Conservation (phyloP, 768 basidiomycete genomes). For the Daedaleopsis sinensis region DNA sequence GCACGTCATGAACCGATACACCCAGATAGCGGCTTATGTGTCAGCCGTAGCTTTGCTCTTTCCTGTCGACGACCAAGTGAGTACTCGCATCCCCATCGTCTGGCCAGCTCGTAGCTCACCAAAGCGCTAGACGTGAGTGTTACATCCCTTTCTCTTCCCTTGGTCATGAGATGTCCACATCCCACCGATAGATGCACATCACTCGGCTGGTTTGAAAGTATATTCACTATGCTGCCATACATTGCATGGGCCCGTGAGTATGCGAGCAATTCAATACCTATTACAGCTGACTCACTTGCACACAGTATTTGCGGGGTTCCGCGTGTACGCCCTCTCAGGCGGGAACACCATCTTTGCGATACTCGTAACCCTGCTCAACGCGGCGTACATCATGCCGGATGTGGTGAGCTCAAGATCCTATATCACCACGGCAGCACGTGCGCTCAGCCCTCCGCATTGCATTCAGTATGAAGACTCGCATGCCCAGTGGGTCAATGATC, state of each 20-base stretch:
- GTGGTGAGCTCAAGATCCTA: neutral
- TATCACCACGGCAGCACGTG: neutral
- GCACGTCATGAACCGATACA: neutral
- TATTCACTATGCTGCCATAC: neutral
- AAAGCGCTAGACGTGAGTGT: neutral
- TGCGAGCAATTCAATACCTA: neutral
- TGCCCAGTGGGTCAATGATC: neutral
- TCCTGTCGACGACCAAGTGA: neutral
- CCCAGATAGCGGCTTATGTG: neutral
- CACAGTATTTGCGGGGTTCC: neutral
- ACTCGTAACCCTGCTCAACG: neutral
- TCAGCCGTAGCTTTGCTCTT: neutral
- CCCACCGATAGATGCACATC: neutral
- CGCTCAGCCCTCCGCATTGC: neutral
- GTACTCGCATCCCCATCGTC: neutral
- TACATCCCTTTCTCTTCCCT: too few relatives aligned
- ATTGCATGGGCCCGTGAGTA: neutral
- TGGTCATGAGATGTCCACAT: too few relatives aligned
- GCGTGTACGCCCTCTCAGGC: neutral
- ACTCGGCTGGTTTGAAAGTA: neutral
- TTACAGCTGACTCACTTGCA: too few relatives aligned
- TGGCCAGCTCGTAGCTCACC: neutral
- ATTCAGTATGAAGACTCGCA: neutral
- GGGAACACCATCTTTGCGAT: neutral
- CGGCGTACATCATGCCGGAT: neutral